phyloP scores from a whole-genome alignment of 495 filamentous ascomycete species.

The Lindgomyces ingoldianus region DNA sequence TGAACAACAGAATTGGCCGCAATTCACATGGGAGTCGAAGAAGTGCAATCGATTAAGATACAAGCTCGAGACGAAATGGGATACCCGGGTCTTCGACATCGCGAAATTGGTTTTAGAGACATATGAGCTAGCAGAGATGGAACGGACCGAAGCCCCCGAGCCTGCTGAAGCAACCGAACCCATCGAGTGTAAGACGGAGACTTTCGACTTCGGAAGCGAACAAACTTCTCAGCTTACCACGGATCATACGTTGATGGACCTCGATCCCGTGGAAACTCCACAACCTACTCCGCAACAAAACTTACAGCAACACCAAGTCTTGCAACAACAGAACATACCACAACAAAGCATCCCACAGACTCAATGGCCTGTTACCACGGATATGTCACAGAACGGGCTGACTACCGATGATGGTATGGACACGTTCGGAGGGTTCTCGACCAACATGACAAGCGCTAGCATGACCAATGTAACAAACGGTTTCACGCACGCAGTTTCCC shows the following conservation, averaged over 20 bases:
- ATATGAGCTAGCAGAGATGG: conserved; percentile 30
- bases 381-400: conserved; percentile 22
- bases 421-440: conserved; percentile 15
- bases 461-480: conserved; percentile 18
- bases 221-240: conserved; percentile 22
- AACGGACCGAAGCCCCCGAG: conserved; percentile 13
- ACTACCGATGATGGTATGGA: conserved; percentile 20
- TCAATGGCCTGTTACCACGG: conserved; percentile 29
- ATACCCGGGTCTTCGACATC: conserved; percentile 29
- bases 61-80: conserved; percentile 33
- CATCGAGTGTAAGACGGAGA: conserved; percentile 25
- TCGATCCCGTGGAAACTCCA: conserved; percentile 22
- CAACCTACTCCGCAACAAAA: conserved; percentile 9
- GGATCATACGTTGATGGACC: conserved; percentile 25
- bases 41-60: conserved; percentile 32
- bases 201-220: conserved; percentile 22
- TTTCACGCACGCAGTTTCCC: conserved; percentile 20
- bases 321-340: neutral
- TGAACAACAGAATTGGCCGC: conserved; percentile 29
- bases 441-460: neutral
- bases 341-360: conserved; percentile 20
- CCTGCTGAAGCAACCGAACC: conserved; percentile 9
- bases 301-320: conserved; percentile 6
- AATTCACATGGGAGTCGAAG: conserved; percentile 37
- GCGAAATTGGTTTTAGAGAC: conserved; percentile 32